Evolutionary conservation across 805 yeast species (phyloP), one percentile per base, ranked within the genome.

Genomic region (Starmerella apis): DNA sequence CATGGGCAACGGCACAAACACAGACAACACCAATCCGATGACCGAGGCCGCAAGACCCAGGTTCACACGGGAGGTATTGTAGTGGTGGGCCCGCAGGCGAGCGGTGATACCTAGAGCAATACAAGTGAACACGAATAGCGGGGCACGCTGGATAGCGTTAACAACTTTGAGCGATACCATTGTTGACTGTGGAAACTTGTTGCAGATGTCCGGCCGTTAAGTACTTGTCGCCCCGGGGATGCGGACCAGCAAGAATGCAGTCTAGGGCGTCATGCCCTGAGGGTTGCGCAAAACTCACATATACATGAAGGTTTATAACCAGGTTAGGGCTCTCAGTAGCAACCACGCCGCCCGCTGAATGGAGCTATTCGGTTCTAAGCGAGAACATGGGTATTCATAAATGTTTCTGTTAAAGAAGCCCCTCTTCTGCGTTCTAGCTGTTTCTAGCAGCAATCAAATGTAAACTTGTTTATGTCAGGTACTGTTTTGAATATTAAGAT

Each of bases 81-180:
- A 54, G 20, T 47, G 28, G 8, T 14, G 13, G 11, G 49, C 33
- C n/a, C 52, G 50, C 16, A 55, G 46, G 30, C 48, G 52, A 39
- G 47, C 95, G 56, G 92, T 77, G 62, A 90, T 73, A 66, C 96
- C 98, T 53, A 92, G 77, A 48, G 80, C 76, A 62, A 92, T 78
- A 51, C 80, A 80, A 55, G 85, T 74, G 69, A 85, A 80, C 60
- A 77, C 70, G 63, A 87, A 84, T 74, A 86, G 81, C 47, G 79
- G 59, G 41, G 67, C 71, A 73, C 97, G 83, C 61, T 86, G 75
- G 56, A 36, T 30, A 7, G 35, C 35, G 42, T 55, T 53, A 30
- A 45, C 13, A 18, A 18, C 5, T 20, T 31, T 20, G 9, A 47
- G 22, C 3, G 48, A 14, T 9, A 50, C 33, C 44, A 41, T 41